Evolutionary conservation across 2,329 filamentous ascomycete species (phyloP).

Genomic region (Sarocladium strictum): DNA sequence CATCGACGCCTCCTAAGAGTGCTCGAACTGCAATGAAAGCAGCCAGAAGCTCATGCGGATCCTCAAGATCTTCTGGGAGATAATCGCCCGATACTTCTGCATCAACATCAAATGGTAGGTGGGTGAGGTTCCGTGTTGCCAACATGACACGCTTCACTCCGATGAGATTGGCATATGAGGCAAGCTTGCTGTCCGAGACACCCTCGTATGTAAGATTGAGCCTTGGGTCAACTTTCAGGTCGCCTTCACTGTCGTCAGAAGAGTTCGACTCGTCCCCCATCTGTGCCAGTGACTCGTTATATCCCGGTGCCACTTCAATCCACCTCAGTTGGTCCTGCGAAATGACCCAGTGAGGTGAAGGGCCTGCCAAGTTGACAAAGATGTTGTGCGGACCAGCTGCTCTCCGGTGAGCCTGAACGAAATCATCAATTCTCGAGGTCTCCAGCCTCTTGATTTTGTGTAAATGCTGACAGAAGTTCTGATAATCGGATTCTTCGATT

Average conservation of each 20-base stretch:
- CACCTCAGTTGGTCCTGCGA: neutral
- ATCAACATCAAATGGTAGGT: conserved; percentile 1
- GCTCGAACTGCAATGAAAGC: conserved; percentile 53
- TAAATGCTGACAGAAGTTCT: neutral
- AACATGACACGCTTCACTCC: conserved; percentile 10
- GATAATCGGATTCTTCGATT: neutral
- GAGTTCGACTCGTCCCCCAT: neutral
- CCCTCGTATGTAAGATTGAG: neutral
- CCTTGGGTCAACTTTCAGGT: conserved; percentile 13
- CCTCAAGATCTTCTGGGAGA: neutral
- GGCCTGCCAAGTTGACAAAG: conserved; percentile 20
- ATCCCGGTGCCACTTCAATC: neutral
- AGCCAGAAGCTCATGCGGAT: conserved; percentile 36
- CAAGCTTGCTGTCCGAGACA: neutral
- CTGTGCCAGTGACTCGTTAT: neutral
- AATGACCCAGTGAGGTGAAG: neutral
- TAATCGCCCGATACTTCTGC: conserved; percentile 14
- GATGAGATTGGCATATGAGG: conserved; percentile 6
- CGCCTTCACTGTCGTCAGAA: conserved; percentile 4
- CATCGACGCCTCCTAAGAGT: conserved; percentile 54
- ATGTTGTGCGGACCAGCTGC: conserved; percentile 26
- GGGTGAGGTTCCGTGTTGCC: conserved; percentile 6
- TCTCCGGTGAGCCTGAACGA: conserved; percentile 16
- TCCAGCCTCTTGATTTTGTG: neutral
- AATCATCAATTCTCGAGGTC: conserved; percentile 14